Evolutionary conservation across 306 rosid species (phyloP).

Genomic region (Oemleria cerasiformis): DNA sequence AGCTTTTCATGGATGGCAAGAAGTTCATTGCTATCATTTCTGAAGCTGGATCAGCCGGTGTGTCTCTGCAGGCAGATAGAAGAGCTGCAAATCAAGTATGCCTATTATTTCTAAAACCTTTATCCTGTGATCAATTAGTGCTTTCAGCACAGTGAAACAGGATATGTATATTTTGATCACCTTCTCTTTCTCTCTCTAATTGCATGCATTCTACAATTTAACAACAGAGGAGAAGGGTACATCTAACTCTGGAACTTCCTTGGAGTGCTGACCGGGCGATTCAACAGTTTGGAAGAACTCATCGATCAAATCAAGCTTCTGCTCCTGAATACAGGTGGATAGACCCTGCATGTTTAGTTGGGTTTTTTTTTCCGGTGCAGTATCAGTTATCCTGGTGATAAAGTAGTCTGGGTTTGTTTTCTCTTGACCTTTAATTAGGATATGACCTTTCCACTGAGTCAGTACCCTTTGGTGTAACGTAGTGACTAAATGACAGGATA

Average conservation of each 20-base stretch:
- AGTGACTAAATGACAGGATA: neutral
- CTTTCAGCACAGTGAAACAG: slow-evolving; percentile 14
- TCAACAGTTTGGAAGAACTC: slow-evolving; percentile 99
- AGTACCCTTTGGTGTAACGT: neutral
- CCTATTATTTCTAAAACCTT: slow-evolving; percentile 17
- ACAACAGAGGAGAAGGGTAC: slow-evolving; percentile 90
- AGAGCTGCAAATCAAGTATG: slow-evolving; percentile 84
- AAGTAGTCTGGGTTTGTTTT: neutral
- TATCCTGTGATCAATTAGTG: slow-evolving; percentile 8
- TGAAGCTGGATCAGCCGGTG: slow-evolving; percentile 99
- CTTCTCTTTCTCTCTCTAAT: slow-evolving; percentile 9
- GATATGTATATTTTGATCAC: slow-evolving; percentile 18
- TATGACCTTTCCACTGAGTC: slow-evolving; percentile 2
- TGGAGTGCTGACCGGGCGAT: slow-evolving; percentile 99
- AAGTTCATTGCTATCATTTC: slow-evolving; percentile 92
- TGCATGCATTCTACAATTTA: slow-evolving; percentile 22
- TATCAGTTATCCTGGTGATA: neutral
- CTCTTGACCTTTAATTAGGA: neutral
- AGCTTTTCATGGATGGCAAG: slow-evolving; percentile 96
- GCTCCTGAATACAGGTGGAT: slow-evolving; percentile 94
- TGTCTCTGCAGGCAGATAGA: slow-evolving; percentile 97
- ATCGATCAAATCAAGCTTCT: slow-evolving; percentile 96
- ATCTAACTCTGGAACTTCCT: slow-evolving; percentile 93
- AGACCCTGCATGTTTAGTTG: slow-evolving; percentile 13
- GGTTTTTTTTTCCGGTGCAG: neutral